These are phyloP conservation scores for Microcera coccophila DNA, from an alignment of 2,329 filamentous ascomycete species.

Conservation along the genomic window DNA sequence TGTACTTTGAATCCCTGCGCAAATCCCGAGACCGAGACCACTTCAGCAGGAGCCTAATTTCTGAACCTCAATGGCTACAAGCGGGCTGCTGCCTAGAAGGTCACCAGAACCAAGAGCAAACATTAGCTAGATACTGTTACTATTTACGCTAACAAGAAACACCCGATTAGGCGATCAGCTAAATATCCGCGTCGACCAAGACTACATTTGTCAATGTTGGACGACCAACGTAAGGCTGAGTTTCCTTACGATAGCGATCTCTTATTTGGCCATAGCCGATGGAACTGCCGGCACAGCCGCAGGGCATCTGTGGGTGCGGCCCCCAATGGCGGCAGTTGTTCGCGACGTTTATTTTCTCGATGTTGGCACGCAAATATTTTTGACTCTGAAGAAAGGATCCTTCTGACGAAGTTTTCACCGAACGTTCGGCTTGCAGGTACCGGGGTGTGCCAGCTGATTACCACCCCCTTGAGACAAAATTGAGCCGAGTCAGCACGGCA, in stretches of 20 bases:
- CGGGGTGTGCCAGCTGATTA: too few species aligned
- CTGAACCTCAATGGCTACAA: too few species aligned
- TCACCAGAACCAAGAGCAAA: too few species aligned
- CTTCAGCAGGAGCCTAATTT: too few species aligned
- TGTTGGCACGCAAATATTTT: not conserved
- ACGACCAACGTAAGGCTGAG: not conserved
- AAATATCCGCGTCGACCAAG: too few species aligned
- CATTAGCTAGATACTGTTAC: too few species aligned
- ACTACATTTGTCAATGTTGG: not conserved
- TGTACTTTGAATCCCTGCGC: too few species aligned
- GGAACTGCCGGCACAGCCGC: not conserved
- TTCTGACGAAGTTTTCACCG: not conserved
- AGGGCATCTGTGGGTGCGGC: not conserved
- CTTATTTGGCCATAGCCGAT: slow-evolving; percentile 2
- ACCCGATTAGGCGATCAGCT: too few species aligned
- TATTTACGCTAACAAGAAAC: too few species aligned
- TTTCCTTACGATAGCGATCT: not conserved
- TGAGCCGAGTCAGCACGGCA: slow-evolving; percentile 6
- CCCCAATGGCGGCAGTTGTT: not conserved
- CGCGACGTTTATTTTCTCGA: not conserved
- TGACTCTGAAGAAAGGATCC: not conserved
- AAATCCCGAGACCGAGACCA: too few species aligned
- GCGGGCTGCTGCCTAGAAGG: too few species aligned
- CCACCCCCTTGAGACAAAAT: not conserved
- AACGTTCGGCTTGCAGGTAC: too few species aligned